phyloP scores from a whole-genome alignment of 2,329 filamentous ascomycete species.

The Aureobasidium leucospermi region DNA sequence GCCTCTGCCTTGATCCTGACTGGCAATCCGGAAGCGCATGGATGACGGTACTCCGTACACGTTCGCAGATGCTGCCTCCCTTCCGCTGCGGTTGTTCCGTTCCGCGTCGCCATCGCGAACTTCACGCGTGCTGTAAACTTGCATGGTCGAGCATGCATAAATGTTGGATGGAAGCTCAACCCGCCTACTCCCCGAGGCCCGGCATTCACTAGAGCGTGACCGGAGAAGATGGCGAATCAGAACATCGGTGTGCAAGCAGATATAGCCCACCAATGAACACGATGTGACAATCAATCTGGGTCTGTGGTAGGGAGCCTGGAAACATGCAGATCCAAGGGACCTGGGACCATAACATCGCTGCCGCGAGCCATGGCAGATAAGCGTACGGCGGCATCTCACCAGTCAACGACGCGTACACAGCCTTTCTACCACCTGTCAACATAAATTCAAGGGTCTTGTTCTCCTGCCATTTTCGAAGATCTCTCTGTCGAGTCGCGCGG shows the following conservation, averaged over 20 bases:
- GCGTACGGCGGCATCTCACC: background rate
- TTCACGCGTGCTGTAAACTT: background rate
- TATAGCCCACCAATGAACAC: background rate
- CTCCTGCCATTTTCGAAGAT: background rate
- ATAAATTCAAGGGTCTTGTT: background rate
- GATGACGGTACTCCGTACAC: background rate
- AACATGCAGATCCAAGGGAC: background rate
- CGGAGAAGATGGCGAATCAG: background rate
- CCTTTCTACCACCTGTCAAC: background rate
- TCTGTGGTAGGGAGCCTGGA: background rate
- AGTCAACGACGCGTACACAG: background rate
- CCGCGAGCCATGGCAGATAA: background rate
- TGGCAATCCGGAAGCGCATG: background rate
- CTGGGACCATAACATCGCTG: background rate
- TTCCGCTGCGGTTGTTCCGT: background rate
- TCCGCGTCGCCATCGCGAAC: background rate
- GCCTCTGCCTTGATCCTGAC: background rate
- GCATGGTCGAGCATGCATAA: background rate
- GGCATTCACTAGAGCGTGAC: background rate
- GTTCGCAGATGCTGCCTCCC: background rate
- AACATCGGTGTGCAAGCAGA: background rate
- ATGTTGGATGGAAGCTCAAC: background rate
- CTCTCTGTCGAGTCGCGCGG: background rate
- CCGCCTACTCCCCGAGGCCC: background rate
- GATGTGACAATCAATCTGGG: background rate